phyloP scores from a whole-genome alignment of 306 rosid genomes.

The Cercis canadensis region DNA sequence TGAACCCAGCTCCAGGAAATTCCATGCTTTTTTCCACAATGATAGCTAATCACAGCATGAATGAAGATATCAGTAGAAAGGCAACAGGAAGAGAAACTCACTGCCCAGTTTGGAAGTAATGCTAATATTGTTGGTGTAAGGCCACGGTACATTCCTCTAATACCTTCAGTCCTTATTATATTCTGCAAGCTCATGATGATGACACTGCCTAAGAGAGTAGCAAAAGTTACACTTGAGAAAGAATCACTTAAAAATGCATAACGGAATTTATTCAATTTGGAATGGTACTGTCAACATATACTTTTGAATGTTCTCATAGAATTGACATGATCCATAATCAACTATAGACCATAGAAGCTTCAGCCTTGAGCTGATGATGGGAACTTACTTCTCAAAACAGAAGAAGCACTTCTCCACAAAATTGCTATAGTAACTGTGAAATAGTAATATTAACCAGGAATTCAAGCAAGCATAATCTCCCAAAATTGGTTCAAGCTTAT shows the following conservation, averaged over 20 bases:
- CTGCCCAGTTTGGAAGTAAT: constrained; percentile 97
- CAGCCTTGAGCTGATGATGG: constrained; percentile 15
- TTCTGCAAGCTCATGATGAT: constrained; percentile 73
- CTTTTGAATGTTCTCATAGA: constrained; percentile 19
- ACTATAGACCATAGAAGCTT: constrained; percentile 3
- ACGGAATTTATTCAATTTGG: constrained; percentile 1
- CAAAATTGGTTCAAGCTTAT: background rate
- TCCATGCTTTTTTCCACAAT: constrained; percentile 21
- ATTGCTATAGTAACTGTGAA: background rate
- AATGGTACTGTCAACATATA: background rate
- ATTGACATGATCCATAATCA: constrained; percentile 17
- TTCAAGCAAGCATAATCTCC: background rate
- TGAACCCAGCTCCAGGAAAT: constrained; percentile 13
- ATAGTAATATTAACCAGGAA: background rate
- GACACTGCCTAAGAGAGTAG: constrained; percentile 67
- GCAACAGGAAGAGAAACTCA: constrained; percentile 55
- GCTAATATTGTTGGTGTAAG: constrained; percentile 97
- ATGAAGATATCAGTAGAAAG: constrained; percentile 19
- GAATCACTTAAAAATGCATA: constrained; percentile 7
- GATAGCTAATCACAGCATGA: constrained; percentile 10
- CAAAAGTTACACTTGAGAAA: constrained; percentile 31
- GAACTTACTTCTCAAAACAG: constrained; percentile 4
- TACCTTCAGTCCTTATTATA: constrained; percentile 79
- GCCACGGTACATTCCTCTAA: constrained; percentile 92
- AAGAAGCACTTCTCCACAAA: constrained; percentile 1